Evolutionary conservation across 495 filamentous ascomycete species (phyloP), one percentile per base, ranked within the genome.

Genomic region (Penicillium canescens): DNA sequence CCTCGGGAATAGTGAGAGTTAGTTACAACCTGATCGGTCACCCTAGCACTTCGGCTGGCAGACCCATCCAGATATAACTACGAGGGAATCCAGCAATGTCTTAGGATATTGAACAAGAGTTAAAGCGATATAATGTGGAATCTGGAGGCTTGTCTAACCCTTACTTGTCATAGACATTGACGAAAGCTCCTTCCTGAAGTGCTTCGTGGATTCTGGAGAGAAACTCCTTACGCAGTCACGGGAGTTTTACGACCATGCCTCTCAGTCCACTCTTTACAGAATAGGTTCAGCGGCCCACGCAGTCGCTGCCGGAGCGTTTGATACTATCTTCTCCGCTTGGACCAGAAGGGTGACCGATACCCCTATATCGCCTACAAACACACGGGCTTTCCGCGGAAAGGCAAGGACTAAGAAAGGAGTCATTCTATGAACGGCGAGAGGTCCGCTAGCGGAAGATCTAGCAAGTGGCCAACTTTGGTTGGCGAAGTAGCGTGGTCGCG

Each of bases 391-490:
- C 41, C 47, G 41, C 3, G 47, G 46, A 1, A 8, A 23, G 3
- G 46, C n/a, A 7, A 14, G 40, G 3, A 56, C 23, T 42, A 56
- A 56, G 16, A 39, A 28, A 35, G 14, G 18, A 43, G 37, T n/a
- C n/a, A n/a, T n/a, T n/a, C n/a, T n/a, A n/a, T n/a, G n/a, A n/a
- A n/a, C n/a, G n/a, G n/a, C n/a, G n/a, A n/a, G n/a, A n/a, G n/a
- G n/a, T n/a, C n/a, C n/a, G n/a, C n/a, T n/a, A n/a, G n/a, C n/a
- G n/a, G 42, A 11, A 16, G 16, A 26, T 52, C 42, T 24, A 23
- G 36, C 12, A 56, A 57, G 36, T 57, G 55, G 55, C 55, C 55
- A 42, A 52, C 43, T 42, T 35, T 57, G 18, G 48, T 52, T 52
- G 48, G 47, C 34, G 55, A 57, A 31, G 43, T 52, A 20, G 48